These are phyloP conservation scores for Fusarium sp. DNA, from an alignment of 2,329 filamentous ascomycete genomes.

Conservation along the genomic window DNA sequence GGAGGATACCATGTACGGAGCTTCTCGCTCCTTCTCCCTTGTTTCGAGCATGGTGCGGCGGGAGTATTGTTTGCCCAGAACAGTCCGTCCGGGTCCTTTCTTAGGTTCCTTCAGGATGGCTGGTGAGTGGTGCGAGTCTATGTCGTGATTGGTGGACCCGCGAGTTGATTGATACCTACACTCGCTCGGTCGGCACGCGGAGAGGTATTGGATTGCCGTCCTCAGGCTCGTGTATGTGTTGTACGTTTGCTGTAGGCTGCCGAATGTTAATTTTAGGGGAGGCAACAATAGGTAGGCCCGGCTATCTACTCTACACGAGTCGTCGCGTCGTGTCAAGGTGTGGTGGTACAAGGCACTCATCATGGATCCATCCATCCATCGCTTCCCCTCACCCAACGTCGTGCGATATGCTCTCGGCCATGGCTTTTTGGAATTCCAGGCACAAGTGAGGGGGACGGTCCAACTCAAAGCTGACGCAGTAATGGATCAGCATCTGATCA, in stretches of 20 bases:
- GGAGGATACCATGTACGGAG: conserved; percentile 12
- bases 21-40: conserved; percentile 30
- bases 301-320: background rate
- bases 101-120: background rate
- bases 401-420: conserved; percentile 1
- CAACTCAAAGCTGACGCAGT: background rate
- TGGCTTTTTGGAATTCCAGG: background rate
- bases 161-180: background rate
- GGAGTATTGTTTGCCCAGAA: conserved; percentile 4
- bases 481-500: conserved; percentile 22
- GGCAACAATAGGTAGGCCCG: background rate
- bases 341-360: conserved; percentile 2
- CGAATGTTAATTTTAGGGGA: conserved; percentile 11
- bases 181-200: background rate
- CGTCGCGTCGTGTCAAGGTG: background rate
- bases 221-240: conserved; percentile 7
- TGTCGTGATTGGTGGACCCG: conserved; percentile 8
- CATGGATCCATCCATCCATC: background rate
- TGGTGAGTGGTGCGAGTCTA: background rate
- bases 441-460: background rate
- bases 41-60: conserved; percentile 29
- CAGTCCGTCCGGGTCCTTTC: background rate
- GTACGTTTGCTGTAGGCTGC: conserved; percentile 1
- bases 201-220: background rate
- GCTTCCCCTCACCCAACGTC: conserved; percentile 1